These are phyloP conservation scores for Yamadazyma scolyti DNA, from an alignment of 805 yeast genomes.

Conservation along the genomic window DNA sequence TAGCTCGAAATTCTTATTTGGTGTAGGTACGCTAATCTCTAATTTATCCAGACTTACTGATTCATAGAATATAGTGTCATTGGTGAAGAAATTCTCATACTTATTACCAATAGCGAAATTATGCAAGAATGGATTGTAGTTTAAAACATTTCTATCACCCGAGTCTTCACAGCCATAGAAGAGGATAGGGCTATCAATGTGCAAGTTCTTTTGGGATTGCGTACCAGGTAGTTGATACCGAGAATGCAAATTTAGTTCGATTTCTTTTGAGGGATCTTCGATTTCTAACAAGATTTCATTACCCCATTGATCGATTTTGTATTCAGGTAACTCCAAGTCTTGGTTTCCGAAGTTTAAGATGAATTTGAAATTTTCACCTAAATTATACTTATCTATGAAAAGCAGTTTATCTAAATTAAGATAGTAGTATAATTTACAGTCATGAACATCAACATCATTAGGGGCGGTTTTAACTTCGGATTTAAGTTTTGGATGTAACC, in stretches of 20 bases:
- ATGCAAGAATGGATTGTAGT: conserved; percentile 35
- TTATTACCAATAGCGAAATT: conserved; percentile 21
- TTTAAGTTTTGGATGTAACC: conserved; percentile 34
- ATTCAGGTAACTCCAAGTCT: conserved; percentile 40
- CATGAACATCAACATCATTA: conserved; percentile 20
- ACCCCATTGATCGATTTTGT: conserved; percentile 36
- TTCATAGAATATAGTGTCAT: conserved; percentile 37
- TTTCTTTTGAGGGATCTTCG: conserved; percentile 7
- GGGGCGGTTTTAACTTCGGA: conserved; percentile 10
- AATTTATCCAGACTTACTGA: background rate
- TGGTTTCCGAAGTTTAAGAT: conserved; percentile 27
- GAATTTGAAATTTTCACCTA: conserved; percentile 16
- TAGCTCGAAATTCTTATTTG: conserved; percentile 9
- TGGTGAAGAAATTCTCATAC: conserved; percentile 34
- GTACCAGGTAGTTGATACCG: conserved; percentile 34
- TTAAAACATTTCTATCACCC: conserved; percentile 20
- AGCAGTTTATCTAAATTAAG: conserved; percentile 26
- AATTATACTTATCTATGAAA: conserved; percentile 39
- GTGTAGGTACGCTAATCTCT: conserved; percentile 8
- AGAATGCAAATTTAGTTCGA: conserved; percentile 33
- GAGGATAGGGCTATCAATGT: conserved; percentile 13
- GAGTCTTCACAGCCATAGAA: conserved; percentile 37
- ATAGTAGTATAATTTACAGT: conserved; percentile 33
- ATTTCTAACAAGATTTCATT: conserved; percentile 32
- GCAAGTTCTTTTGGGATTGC: conserved; percentile 4